Evolutionary conservation across 1,139 yeast genomes (phyloP).

Genomic region (Taphrina flavorubra): DNA sequence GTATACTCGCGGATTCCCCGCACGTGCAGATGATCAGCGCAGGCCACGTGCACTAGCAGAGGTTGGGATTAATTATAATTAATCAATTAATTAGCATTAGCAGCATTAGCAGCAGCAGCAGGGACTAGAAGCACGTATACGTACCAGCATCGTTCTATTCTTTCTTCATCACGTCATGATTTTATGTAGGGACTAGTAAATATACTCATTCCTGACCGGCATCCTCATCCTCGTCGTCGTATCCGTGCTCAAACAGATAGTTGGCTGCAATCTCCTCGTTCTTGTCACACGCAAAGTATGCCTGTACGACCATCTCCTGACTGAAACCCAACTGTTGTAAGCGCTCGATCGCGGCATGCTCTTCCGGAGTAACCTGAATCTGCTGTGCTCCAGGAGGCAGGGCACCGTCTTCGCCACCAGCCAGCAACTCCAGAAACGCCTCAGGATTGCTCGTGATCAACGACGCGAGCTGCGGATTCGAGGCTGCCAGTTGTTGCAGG

Average conservation of each 20-base stretch:
- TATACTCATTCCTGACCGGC: not conserved
- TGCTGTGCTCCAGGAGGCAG: conserved; percentile 53
- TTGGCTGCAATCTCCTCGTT: conserved; percentile 73
- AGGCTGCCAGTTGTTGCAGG: conserved; percentile 78
- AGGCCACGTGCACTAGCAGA: no score
- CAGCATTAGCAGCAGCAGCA: no score
- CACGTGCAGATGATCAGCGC: no score
- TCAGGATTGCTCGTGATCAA: conserved; percentile 82
- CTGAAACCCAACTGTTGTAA: conserved; percentile 93
- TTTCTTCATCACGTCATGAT: conserved; percentile 3
- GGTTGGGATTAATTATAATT: no score
- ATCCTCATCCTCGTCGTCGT: conserved; percentile 50
- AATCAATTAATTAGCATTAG: no score
- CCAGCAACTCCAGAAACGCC: conserved; percentile 69
- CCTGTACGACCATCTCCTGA: conserved; percentile 83
- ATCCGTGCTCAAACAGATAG: conserved; percentile 48
- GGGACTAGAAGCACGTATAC: no score
- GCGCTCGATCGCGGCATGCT: conserved; percentile 83
- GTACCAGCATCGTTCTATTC: no score
- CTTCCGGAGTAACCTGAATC: conserved; percentile 76
- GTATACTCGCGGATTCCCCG: not conserved
- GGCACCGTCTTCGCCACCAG: conserved; percentile 53
- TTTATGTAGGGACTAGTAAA: not conserved
- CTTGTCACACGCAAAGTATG: conserved; percentile 96
- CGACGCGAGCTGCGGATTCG: conserved; percentile 80